These are phyloP conservation scores for Rhytidiadelphus loreus DNA, from an alignment of 225 moss, liverwort and hornwort genomes.

Conservation along the genomic window DNA sequence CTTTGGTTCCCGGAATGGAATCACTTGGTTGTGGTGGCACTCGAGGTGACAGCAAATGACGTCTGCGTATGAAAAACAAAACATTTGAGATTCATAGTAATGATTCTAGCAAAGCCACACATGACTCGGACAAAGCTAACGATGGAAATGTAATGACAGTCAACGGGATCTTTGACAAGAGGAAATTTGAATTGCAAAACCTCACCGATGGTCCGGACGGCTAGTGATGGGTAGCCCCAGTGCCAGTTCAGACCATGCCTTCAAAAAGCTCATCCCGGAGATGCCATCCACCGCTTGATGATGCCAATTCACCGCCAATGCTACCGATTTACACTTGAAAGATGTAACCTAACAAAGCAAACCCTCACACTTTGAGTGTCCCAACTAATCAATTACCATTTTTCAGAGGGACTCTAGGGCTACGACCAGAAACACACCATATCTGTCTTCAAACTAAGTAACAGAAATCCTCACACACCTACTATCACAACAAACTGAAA, in stretches of 20 bases:
- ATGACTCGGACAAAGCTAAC: neutral
- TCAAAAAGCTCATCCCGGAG: constrained; percentile 26
- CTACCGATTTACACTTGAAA: constrained; percentile 31
- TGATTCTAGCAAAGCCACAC: neutral
- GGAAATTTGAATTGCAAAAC: neutral
- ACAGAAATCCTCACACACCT: neutral
- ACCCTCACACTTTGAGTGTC: neutral
- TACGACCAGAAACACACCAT: neutral
- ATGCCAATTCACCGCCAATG: constrained; percentile 37
- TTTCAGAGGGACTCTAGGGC: neutral
- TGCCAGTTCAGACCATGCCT: constrained; percentile 38
- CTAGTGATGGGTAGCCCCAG: constrained; percentile 10
- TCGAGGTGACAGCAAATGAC: constrained; percentile 19
- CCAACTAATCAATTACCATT: neutral
- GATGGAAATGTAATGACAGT: neutral
- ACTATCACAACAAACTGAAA: neutral
- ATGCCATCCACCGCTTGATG: constrained; percentile 19
- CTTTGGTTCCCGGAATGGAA: neutral
- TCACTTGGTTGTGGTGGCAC: constrained; percentile 6
- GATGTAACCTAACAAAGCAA: constrained; percentile 14
- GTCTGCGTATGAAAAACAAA: neutral
- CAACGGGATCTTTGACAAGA: neutral
- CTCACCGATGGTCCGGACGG: constrained; percentile 35
- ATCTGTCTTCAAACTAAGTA: neutral
- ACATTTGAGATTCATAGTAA: neutral